A percentile compares a stretch with the other conserved stretches of the same genome.
Conservation (phyloP, 2,329 filamentous ascomycete genomes). For the Xylariomycetidae sp. region DNA sequence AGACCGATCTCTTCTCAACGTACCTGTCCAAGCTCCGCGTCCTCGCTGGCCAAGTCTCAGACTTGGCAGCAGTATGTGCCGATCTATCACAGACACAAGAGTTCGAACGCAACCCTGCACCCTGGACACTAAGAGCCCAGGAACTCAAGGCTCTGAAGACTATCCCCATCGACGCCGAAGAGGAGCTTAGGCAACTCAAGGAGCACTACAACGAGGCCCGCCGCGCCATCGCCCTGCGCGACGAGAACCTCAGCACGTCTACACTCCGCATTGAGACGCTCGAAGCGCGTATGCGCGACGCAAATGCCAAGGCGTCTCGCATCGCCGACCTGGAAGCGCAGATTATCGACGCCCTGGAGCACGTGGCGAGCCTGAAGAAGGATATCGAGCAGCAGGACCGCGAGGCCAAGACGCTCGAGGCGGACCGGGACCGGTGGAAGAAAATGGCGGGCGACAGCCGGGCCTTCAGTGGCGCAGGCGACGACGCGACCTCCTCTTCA, state of each 20-base stretch:
- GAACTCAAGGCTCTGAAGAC: constrained; percentile 80
- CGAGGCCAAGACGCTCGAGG: constrained; percentile 60
- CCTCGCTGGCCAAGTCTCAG: constrained; percentile 60
- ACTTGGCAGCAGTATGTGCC: constrained; percentile 64
- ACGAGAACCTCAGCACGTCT: constrained; percentile 80
- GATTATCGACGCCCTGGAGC: constrained; percentile 48
- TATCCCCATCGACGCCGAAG: constrained; percentile 75
- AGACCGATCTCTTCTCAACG: constrained; percentile 66
- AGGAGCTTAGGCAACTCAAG: constrained; percentile 74
- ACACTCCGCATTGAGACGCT: constrained; percentile 92
- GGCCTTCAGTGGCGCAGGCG: constrained; percentile 47
- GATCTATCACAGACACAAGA: constrained; percentile 71
- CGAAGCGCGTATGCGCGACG: constrained; percentile 80
- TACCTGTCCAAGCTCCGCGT: constrained; percentile 64
- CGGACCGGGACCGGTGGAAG: constrained; percentile 66
- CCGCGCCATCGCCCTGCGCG: constrained; percentile 64
- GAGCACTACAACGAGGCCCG: constrained; percentile 77
- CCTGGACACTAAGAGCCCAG: constrained; percentile 79
- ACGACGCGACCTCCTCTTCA: constrained; percentile 34
- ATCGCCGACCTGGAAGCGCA: constrained; percentile 61
- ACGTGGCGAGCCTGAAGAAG: constrained; percentile 51
- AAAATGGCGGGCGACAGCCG: constrained; percentile 61
- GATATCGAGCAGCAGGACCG: constrained; percentile 64
- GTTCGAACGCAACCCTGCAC: constrained; percentile 70
- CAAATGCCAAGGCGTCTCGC: constrained; percentile 68